Conservation (phyloP, 257 asterid species). For the Striga asiatica region DNA sequence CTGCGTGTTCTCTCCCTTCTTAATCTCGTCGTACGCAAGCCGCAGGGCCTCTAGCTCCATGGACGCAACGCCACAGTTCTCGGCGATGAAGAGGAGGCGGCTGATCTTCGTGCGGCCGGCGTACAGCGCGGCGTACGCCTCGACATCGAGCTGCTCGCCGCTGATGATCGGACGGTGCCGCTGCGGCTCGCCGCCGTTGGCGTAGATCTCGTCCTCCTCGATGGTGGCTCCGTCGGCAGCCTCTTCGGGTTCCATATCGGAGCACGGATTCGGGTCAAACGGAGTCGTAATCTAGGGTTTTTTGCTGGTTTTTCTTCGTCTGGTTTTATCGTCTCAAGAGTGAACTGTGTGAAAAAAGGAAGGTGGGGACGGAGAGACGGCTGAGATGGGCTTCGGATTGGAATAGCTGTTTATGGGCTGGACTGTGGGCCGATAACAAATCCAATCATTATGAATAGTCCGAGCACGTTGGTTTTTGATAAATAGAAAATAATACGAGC, state of each 20-base stretch:
- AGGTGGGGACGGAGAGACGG: not conserved
- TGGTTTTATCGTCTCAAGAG: not conserved
- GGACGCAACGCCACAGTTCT: slow-evolving; percentile 43
- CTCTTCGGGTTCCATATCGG: slow-evolving; percentile 60
- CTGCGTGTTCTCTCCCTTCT: slow-evolving; percentile 88
- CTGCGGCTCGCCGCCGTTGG: slow-evolving; percentile 46
- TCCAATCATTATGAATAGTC: too few species aligned
- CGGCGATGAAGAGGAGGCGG: slow-evolving; percentile 72
- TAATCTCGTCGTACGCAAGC: slow-evolving; percentile 91
- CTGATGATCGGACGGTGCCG: slow-evolving; percentile 77
- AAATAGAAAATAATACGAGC: too few species aligned
- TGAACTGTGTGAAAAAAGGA: not conserved
- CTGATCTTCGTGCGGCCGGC: slow-evolving; percentile 74
- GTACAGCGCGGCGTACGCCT: slow-evolving; percentile 86
- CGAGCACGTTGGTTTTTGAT: too few species aligned
- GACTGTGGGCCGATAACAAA: too few species aligned
- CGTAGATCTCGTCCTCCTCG: slow-evolving; percentile 55
- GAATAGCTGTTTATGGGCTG: not conserved
- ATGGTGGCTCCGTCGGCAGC: slow-evolving; percentile 31
- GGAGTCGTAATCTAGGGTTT: slow-evolving; percentile 33
- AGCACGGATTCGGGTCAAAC: not conserved
- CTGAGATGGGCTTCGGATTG: slow-evolving; percentile 8
- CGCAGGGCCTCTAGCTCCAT: slow-evolving; percentile 85
- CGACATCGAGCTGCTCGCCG: slow-evolving; percentile 84
- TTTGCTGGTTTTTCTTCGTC: slow-evolving; percentile 8